Base-by-base conservation (phyloP, 352 stramenopile species). In the Phytophthora syringae region DNA sequence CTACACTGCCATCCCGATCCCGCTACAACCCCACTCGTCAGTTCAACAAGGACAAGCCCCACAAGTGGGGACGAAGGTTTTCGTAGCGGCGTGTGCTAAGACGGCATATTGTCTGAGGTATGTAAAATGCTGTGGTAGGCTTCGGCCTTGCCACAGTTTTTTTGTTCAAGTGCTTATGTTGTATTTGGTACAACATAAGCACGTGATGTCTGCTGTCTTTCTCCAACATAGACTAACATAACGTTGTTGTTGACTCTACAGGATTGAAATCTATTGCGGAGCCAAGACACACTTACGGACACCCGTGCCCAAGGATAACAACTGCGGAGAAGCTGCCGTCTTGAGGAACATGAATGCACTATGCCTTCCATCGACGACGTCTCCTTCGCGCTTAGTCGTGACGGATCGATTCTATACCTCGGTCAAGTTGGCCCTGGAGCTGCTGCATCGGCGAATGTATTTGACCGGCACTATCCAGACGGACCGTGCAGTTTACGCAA, bases 41-140 rank as follows among this genome's bases (percentile, higher is more conserved):
- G 9, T 32, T 32, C 27, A 32, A 32, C 27, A 32, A 32, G 27
- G 27, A 32, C 27, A 32, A 9, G 27, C 27, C 27, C 27, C 27
- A 39, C 25, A 67, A 60, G n/a, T 60, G 58, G 40, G 58, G 49
- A 25, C 49, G 16, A 66, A 66, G 49, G 39, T 66, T 10, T 54
- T 53, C 49, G 51, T 48, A 2, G 52, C 58, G 2, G 54, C 39
- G 40, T 66, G 58, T 28, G 49, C 58, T 3, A 27, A 59, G 24
- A 59, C 48, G n/a, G 39, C 50, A 10, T 66, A 59, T 22, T 50
- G 37, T 36, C 22, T 59, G 39, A 57, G 49, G 48, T 66, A 34
- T 5, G 0, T 60, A 9, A 11, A 12, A 39, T n/a, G 12, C 9
- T 25, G 15, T 25, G n/a, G 21, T 15, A 25, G 10, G 16, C 39